A percentile compares a stretch with the other conserved stretches of the same genome.
Evolutionary conservation across 352 stramenopile species (phyloP).

Genomic region (Globisporangium echinulatum): DNA sequence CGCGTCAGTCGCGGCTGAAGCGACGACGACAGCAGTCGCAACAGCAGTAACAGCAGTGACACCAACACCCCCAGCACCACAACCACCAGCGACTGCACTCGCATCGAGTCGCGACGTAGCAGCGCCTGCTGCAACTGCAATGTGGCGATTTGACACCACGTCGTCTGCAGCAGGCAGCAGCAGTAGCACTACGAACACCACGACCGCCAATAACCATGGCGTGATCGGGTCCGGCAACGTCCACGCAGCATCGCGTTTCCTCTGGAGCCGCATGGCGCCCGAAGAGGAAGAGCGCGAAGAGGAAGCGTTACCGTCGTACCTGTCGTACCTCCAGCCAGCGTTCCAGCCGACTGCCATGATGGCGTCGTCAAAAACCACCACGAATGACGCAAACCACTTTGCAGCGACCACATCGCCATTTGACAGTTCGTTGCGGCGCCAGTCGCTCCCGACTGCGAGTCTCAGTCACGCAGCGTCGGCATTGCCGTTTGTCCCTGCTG

Average conservation of each 20-base stretch:
- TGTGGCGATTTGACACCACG: neutral
- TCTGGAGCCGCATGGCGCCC: slow-evolving; percentile 60
- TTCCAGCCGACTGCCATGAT: slow-evolving; percentile 17
- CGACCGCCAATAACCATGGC: slow-evolving; percentile 15
- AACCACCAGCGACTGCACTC: neutral
- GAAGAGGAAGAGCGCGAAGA: slow-evolving; percentile 69
- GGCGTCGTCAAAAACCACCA: too few species aligned
- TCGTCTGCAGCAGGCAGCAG: neutral
- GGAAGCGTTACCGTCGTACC: slow-evolving; percentile 61
- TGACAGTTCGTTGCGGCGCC: slow-evolving; percentile 7
- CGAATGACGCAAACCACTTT: slow-evolving; percentile 4
- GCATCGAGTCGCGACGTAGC: neutral
- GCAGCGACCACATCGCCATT: neutral
- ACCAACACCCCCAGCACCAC: too few species aligned
- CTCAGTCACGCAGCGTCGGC: slow-evolving; percentile 4
- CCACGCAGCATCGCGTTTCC: slow-evolving; percentile 21
- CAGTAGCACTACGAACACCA: neutral
- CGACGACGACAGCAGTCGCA: neutral
- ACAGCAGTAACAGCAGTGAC: too few species aligned
- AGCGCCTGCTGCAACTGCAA: neutral
- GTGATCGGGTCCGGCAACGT: slow-evolving; percentile 30
- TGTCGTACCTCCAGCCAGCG: slow-evolving; percentile 56
- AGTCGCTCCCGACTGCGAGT: slow-evolving; percentile 10
- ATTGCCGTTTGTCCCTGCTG: slow-evolving; percentile 8
- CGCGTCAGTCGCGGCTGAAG: neutral